These are phyloP conservation scores for Metschnikowia anglica DNA, from an alignment of 805 yeast species.

Conservation along the genomic window DNA sequence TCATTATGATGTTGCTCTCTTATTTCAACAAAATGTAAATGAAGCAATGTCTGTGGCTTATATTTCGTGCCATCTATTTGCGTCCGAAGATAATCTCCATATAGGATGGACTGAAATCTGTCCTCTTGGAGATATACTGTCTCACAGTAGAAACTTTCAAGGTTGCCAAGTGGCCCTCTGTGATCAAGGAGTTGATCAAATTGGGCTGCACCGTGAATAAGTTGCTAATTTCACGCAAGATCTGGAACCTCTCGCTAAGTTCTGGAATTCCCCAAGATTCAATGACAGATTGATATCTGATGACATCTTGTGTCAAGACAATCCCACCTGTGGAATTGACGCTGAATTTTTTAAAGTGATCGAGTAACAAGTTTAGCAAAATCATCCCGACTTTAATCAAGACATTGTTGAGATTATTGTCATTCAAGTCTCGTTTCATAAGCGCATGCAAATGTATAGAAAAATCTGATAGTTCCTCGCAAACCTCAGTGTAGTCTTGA, in stretches of 20 bases:
- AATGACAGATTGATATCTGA: conserved; percentile 66
- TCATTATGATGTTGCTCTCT: conserved; percentile 6
- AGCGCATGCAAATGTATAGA: conserved; percentile 44
- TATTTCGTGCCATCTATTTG: conserved; percentile 16
- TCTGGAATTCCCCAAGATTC: conserved; percentile 66
- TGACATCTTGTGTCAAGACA: conserved; percentile 77
- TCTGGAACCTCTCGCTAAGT: conserved; percentile 60
- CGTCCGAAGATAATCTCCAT: conserved; percentile 46
- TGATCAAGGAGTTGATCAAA: conserved; percentile 69
- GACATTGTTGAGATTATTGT: conserved; percentile 48
- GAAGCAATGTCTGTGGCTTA: background rate
- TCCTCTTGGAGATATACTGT: conserved; percentile 64
- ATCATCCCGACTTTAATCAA: conserved; percentile 57
- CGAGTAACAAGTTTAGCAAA: conserved; percentile 57
- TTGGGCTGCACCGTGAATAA: conserved; percentile 83
- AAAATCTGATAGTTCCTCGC: conserved; percentile 60
- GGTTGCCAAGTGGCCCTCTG: conserved; percentile 73
- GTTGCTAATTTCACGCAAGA: conserved; percentile 79
- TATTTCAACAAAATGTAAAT: conserved; percentile 13
- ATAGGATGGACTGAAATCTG: conserved; percentile 62
- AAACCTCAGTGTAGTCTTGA: conserved; percentile 65
- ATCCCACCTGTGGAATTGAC: conserved; percentile 83
- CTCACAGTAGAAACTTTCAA: conserved; percentile 62
- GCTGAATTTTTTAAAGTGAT: conserved; percentile 71
- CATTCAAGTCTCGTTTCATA: conserved; percentile 35